phyloP scores from a whole-genome alignment of 1,284 basidiomycete species.

The Grifola frondosa region DNA sequence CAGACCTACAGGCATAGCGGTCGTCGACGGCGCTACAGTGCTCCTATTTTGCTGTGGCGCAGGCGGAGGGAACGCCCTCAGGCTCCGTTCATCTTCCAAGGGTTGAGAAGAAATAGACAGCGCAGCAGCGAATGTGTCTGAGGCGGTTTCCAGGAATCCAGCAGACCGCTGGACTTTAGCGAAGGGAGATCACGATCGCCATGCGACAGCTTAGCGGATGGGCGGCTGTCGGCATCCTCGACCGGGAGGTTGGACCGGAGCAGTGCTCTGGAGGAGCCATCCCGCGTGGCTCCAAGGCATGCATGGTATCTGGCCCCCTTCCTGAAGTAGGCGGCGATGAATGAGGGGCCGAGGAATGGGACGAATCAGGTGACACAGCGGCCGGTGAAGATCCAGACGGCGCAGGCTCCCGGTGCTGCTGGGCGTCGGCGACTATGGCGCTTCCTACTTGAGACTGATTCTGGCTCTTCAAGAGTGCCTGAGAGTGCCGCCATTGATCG shows the following conservation, averaged over 20 bases:
- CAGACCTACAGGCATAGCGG: conserved; percentile 24
- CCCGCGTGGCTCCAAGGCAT: too few relatives aligned
- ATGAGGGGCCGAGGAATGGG: too few relatives aligned
- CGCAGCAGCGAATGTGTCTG: conserved; percentile 27
- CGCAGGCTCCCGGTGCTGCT: conserved; percentile 9
- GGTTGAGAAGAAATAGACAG: conserved; percentile 20
- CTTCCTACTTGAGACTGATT: conserved; percentile 8
- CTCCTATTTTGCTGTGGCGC: conserved; percentile 5
- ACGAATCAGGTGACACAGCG: too few relatives aligned
- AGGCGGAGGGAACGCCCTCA: conserved; percentile 1
- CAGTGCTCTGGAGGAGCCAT: conserved; percentile 15
- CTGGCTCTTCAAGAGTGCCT: conserved; percentile 22
- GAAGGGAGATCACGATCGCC: conserved; percentile 54
- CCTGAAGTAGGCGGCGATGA: too few relatives aligned
- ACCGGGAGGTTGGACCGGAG: conserved; percentile 16
- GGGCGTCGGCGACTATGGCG: conserved; percentile 11
- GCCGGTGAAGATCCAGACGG: neutral
- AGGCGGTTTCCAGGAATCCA: conserved; percentile 48
- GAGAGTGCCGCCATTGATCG: conserved; percentile 31
- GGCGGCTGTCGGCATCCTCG: conserved; percentile 13
- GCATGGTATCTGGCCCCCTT: too few relatives aligned
- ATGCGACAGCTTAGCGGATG: conserved; percentile 8
- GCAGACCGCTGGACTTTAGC: conserved; percentile 67
- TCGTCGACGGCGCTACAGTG: conserved; percentile 3
- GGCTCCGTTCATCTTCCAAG: conserved; percentile 1